A percentile compares a stretch with the other conserved stretches of the same genome.
These are phyloP conservation scores for Kazachstania bromeliacearum DNA, from an alignment of 805 yeast genomes.

Conservation along the genomic window DNA sequence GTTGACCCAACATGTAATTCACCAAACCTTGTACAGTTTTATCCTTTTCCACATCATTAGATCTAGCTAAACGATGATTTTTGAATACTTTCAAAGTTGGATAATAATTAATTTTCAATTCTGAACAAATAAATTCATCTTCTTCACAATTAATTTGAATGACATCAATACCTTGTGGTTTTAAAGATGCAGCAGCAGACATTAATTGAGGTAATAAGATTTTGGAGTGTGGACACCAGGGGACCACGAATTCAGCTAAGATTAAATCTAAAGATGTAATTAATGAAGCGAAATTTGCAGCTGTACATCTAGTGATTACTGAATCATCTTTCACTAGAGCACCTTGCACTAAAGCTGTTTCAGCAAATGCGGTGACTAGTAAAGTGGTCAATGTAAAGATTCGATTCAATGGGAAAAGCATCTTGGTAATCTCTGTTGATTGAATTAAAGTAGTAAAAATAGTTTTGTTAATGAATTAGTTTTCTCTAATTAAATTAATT, in stretches of 20 bases:
- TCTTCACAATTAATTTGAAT: constrained; percentile 81
- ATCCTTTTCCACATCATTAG: constrained; percentile 68
- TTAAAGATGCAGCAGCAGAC: constrained; percentile 68
- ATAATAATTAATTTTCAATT: constrained; percentile 63
- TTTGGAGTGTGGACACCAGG: constrained; percentile 97
- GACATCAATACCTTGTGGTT: constrained; percentile 52
- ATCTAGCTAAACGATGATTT: constrained; percentile 34
- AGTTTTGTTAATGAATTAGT: too few species aligned
- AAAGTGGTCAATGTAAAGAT: too few species aligned
- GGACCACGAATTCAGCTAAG: constrained; percentile 79
- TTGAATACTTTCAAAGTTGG: constrained; percentile 74
- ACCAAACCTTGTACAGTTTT: constrained; percentile 71
- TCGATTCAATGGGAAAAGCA: too few species aligned
- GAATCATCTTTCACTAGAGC: constrained; percentile 1
- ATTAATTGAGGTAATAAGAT: constrained; percentile 66
- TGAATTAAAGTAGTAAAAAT: too few species aligned
- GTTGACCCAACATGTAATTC: constrained; percentile 67
- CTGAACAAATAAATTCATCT: constrained; percentile 57
- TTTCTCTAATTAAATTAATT: too few species aligned
- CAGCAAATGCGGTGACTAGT: too few species aligned
- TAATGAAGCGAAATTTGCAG: constrained; percentile 45
- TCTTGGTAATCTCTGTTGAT: too few species aligned
- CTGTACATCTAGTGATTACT: not conserved
- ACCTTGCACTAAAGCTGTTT: not conserved
- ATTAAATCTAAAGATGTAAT: constrained; percentile 66